Base-by-base conservation (phyloP, 495 filamentous ascomycete genomes). In the Talaromyces thailandensis region DNA sequence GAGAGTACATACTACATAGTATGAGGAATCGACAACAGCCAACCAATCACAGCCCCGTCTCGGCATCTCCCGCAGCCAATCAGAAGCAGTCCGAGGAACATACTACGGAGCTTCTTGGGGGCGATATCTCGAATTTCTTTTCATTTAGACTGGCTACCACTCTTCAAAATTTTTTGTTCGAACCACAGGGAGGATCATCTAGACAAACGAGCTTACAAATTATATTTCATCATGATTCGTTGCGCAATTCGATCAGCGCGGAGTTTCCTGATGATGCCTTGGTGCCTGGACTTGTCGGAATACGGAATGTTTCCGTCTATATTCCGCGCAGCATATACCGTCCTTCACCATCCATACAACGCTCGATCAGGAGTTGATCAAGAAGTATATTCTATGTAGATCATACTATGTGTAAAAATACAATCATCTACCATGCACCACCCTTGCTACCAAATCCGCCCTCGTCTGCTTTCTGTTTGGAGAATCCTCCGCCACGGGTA, bases 391-490 rank as follows among this genome's bases (percentile, higher is more conserved):
- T 40, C 35, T 16, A 40, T 40, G 35, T 14, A 40, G 35, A 40
- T 16, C 35, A 16, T 40, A 40, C 35, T 40, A 40, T 48, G 11
- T 48, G 26, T 57, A 35, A 2, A 57, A 29, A 43, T 43, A 59
- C 57, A 45, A 9, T 50, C 29, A 28, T 74, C 77, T 55, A 83
- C 21, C 55, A 57, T 57, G 28, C 55, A 26, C 82, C 83, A 7
- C 83, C 81, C 63, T 86, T 86, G 4, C 82, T 81, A n/a, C 74
- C 83, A 69, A 84, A 84, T 8, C 81, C 81, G 62, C 78, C 81
- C 50, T 88, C 86, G 65, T 88, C 87, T 21, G 23, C 35, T 26
- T 81, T 82, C 65, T 86, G 87, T 78, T 84, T 86, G 40, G 76
- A 73, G 45, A 73, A 73, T 4, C 78, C 74, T 26, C 69, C 69